These are phyloP conservation scores for sunflower (Helianthus annuus) DNA, from an alignment of 129 eudicot genomes.

Conservation along the genomic window DNA sequence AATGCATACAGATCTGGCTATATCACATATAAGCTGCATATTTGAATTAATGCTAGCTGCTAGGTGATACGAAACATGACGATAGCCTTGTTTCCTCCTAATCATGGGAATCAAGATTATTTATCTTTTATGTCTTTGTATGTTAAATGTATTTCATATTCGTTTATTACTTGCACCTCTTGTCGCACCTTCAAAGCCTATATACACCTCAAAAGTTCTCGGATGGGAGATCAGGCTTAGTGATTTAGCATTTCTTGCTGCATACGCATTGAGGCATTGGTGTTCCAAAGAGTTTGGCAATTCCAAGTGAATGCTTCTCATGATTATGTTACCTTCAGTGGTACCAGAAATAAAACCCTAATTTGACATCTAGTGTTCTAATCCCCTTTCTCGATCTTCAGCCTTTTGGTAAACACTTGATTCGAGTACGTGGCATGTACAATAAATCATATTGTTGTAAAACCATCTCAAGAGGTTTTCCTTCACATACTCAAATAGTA, in stretches of 20 bases:
- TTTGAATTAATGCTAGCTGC: background rate
- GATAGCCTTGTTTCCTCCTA: background rate
- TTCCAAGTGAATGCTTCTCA: background rate
- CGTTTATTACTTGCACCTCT: background rate
- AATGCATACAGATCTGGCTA: background rate
- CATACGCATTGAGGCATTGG: background rate
- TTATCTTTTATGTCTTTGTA: background rate
- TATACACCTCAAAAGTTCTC: background rate
- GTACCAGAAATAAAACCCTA: conserved; percentile 1
- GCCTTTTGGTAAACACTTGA: background rate
- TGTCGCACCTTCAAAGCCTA: background rate
- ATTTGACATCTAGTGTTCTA: background rate
- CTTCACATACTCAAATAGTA: background rate
- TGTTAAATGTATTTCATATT: background rate
- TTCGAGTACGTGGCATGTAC: background rate
- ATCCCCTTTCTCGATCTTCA: background rate
- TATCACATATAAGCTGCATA: background rate
- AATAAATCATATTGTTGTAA: background rate
- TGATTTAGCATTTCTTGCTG: background rate
- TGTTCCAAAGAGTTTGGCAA: background rate
- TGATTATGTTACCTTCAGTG: background rate
- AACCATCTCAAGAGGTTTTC: background rate
- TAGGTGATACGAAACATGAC: background rate
- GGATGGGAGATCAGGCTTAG: background rate
- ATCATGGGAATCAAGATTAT: background rate